Evolutionary conservation across 345 rosid genomes (phyloP), one percentile per base, ranked within the genome.

Genomic region (Eucalyptus regnans): DNA sequence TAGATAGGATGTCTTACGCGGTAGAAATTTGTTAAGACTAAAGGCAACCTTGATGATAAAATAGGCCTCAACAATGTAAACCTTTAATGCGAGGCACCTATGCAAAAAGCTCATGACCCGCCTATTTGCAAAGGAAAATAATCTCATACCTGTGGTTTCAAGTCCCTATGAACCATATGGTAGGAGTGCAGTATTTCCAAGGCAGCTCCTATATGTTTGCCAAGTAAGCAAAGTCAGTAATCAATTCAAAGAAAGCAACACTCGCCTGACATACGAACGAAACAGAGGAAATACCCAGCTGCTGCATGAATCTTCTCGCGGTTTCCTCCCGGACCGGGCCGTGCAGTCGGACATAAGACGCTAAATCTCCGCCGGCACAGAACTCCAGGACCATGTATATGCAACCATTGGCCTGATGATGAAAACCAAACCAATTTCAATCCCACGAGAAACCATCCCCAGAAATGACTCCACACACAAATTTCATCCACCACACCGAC

Each of bases 81-180:
- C 27, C 41, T 56, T 86, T 60, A 71, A 71, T 3, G 46, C 27
- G 0, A 50, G 64, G 87, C 54, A 86, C 46, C 9, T 76, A 76
- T 20, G 48, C 27, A 41, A 20, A 37, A 76, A 43, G 15, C 0
- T 56, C 3, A 33, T 52, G 48, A 54, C 50, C 33, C 0, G 13
- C 64, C 60, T 16, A 33, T 2, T n/a, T 20, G 22, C 50, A 16
- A 1, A 12, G 86, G 43, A 27, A 22, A 33, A 33, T 9, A 54
- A 79, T 48, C 33, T 88, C 85, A 52, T 92, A 94, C 97, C 95
- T 95, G 93, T 3, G 95, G 97, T 91, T 95, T 95, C 90, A 96
- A 88, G 89, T 96, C 97, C 87, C 96, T 91, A 87, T 95, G 97
- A 60, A 96, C 89, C 58, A 95, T 90, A 81, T 93, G 93, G 66